Conservation (phyloP, 208 protist genomes). For the Trypanosomatidae sp. region DNA sequence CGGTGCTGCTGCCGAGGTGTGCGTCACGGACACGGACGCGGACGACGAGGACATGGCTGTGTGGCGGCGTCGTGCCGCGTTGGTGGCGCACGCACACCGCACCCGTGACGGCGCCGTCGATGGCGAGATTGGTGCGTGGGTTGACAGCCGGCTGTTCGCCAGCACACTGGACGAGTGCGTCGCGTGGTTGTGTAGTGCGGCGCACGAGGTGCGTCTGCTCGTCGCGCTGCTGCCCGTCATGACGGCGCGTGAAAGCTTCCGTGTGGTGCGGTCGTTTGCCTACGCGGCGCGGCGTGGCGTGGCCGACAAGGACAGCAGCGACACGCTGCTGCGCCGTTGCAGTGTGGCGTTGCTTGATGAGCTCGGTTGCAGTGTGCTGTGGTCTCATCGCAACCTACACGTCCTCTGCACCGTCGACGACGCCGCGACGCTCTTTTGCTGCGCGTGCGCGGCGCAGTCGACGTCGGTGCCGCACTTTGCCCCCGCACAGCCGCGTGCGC, state of each 20-base stretch:
- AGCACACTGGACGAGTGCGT: conserved; percentile 14
- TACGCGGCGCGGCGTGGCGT: conserved; percentile 21
- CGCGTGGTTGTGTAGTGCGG: conserved; percentile 43
- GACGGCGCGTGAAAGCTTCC: conserved; percentile 43
- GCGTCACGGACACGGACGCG: too few relatives aligned
- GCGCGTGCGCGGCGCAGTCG: conserved; percentile 39
- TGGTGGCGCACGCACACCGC: neutral
- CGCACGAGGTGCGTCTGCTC: conserved; percentile 28
- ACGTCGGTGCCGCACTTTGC: conserved; percentile 29
- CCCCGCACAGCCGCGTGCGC: conserved; percentile 34
- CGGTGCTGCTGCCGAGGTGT: too few relatives aligned
- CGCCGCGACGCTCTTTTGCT: conserved; percentile 32
- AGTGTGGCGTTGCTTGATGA: conserved; percentile 31
- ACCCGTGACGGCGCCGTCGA: neutral
- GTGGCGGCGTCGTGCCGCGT: too few relatives aligned
- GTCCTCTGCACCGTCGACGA: conserved; percentile 27
- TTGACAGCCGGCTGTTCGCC: conserved; percentile 38
- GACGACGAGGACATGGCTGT: too few relatives aligned
- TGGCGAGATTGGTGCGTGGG: conserved; percentile 26
- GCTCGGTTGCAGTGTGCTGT: conserved; percentile 46
- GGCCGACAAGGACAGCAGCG: conserved; percentile 7
- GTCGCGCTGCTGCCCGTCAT: conserved; percentile 39
- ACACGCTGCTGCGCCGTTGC: too few relatives aligned
- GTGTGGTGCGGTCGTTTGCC: conserved; percentile 41
- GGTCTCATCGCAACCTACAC: conserved; percentile 21